Evolutionary conservation across 108 stramenopile genomes (phyloP).

Genomic region (Bacterosira constricta): DNA sequence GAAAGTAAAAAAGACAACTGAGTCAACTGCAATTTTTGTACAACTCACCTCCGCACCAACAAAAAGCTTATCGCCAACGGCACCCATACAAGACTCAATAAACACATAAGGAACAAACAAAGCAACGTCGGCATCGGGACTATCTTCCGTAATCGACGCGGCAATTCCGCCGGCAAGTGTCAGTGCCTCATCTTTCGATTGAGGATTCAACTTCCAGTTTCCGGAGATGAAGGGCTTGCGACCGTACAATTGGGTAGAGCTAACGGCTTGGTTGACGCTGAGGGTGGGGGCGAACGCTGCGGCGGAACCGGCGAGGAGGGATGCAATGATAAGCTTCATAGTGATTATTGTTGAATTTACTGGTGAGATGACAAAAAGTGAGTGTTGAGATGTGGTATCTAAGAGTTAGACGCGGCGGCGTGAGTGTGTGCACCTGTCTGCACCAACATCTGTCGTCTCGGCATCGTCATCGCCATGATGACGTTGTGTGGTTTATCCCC

Average conservation of each 20-base stretch:
- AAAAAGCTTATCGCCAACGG: constrained; percentile 60
- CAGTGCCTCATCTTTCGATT: constrained; percentile 73
- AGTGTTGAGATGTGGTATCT: too few relatives aligned
- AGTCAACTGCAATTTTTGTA: background rate
- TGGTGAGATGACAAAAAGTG: background rate
- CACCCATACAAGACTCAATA: constrained; percentile 66
- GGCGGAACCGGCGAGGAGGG: constrained; percentile 51
- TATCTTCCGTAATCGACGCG: constrained; percentile 54
- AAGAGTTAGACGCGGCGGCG: too few relatives aligned
- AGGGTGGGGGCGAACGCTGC: constrained; percentile 57
- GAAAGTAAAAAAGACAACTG: constrained; percentile 1
- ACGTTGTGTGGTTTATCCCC: too few relatives aligned
- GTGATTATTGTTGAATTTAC: constrained; percentile 2
- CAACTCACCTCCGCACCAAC: constrained; percentile 81
- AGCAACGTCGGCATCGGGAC: constrained; percentile 78
- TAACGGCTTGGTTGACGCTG: constrained; percentile 1
- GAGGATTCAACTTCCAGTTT: constrained; percentile 96
- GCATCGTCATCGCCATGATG: too few relatives aligned
- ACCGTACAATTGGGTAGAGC: constrained; percentile 36
- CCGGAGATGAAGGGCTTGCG: constrained; percentile 89
- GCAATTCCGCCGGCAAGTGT: constrained; percentile 71
- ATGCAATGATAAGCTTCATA: constrained; percentile 56
- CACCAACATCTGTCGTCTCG: too few relatives aligned
- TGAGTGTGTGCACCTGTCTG: too few relatives aligned
- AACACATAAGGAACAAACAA: constrained; percentile 87